Percentiles rank a stretch among this genome's conserved stretches.
Conservation (phyloP, 176 grass and related monocot genomes). For the Saccharum officinarum region DNA sequence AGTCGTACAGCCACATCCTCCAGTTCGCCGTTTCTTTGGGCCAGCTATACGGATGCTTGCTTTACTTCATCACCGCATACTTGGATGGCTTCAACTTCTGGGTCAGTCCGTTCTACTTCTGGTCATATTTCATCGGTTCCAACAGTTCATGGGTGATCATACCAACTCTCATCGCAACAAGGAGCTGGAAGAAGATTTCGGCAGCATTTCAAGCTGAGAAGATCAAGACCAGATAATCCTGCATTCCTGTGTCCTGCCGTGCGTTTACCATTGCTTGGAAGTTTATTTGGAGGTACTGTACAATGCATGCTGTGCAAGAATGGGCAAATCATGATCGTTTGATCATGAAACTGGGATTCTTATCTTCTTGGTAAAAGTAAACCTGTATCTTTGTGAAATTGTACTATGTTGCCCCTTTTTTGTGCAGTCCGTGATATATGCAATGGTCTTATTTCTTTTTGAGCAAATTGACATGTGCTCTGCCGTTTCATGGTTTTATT, state of each 20-base stretch:
- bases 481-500: no score
- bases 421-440: no score
- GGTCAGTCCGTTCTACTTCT: constrained; percentile 62
- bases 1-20: constrained; percentile 71
- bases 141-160: constrained; percentile 74
- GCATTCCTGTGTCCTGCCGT: not conserved
- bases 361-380: no score
- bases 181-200: constrained; percentile 65
- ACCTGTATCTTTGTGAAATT: no score
- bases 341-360: no score
- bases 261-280: not conserved
- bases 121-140: constrained; percentile 79
- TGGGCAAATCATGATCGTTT: no score
- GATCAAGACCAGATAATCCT: constrained; percentile 41
- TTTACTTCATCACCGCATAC: constrained; percentile 82
- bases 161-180: constrained; percentile 49
- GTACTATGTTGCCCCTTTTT: no score
- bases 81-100: constrained; percentile 85
- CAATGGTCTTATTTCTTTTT: no score
- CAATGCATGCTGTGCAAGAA: no score
- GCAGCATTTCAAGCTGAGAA: constrained; percentile 36
- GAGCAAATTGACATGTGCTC: no score
- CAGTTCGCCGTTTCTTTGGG: constrained; percentile 63
- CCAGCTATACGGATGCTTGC: constrained; percentile 73
- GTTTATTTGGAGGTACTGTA: not conserved